Base-by-base conservation (phyloP, 1,284 basidiomycete species). In the Rhodotorula mucilaginosa region DNA sequence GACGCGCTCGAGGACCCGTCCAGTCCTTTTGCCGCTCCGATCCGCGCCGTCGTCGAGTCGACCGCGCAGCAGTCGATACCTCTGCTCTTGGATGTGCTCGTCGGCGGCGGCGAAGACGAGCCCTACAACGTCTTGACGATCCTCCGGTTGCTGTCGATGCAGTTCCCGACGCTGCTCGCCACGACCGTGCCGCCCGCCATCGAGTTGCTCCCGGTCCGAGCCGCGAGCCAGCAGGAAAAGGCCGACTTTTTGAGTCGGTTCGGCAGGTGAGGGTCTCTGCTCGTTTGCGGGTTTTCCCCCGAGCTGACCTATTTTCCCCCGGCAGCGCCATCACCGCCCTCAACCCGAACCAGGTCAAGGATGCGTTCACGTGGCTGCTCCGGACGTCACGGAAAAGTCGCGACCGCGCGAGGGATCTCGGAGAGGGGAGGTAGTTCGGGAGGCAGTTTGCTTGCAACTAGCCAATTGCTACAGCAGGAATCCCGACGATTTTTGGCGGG, bases 81-180 rank as follows among this genome's bases (percentile, higher is more conserved):
- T 31, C 86, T 88, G 73, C 80, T 96, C 39, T 83, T 98, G 58
- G 83, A 85, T 44, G 93, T 95, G 3, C 84, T 97, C 23, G 88
- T 93, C 46, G 88, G 90, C 70, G 98, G 95, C 80, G 91, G 92
- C 4, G 93, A 95, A 77, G 95, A 98, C 72, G 86, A 88, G 2
- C 85, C 89, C 44, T 86, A 90, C 12, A 81, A 85, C 58, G 88
- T 94, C 48, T 87, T 93, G 58, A 88, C 88, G 3, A 88, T 97
- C 74, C 86, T 97, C 79, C 86, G 91, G 49, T 84, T 88, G 46
- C 80, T 95, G 60, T 86, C 89, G 46, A 82, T 84, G 46, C 80
- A 88, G 19, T 91, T 90, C 85, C 85, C 90, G 0, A 80, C 84
- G 12, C 87, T 90, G 78, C 81, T 95, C 65, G 82, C 89, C 26